Base-by-base conservation (phyloP, 2,329 filamentous ascomycete species). In the Penicillium janthinellum region DNA sequence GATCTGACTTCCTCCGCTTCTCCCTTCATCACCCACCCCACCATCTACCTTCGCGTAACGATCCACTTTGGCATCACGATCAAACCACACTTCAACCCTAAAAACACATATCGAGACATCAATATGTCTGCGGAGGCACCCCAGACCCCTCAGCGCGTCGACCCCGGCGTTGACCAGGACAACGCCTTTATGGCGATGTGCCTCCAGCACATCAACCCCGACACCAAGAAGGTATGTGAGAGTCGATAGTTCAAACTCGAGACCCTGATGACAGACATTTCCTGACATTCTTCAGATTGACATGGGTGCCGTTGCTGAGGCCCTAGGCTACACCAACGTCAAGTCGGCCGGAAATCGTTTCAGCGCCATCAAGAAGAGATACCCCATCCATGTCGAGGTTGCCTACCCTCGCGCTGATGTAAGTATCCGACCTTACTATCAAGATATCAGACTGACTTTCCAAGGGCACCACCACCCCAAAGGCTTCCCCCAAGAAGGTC, bases 301-400 rank as follows among this genome's bases (percentile, higher is more conserved):
- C 35, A 59, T 73, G 22, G 38, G 35, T 15, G 63, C 62, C 1
- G 70, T 74, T 12, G 70, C 67, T 7, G 47, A 57, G 10, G 62
- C 63, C 0, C 38, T 75, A 7, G 64, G 62, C 0, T 74, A 75
- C 56, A 66, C 55, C 54, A 74, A 74, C 53, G 57, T 64, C 12
- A 59, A 50, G 6, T 73, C 70, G 0, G 69, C 68, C 6, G 67
- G 61, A 1, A 75, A 75, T 52, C 67, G 72, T 12, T 67, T 71
- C 34, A 60, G 69, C 20, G 25, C 50, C 1, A 34, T 75, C 10
- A 64, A 67, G 20, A 72, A 72, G 51, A 65, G 66, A 15, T 69
- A 70, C 45, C 62, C 63, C 5, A 57, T 75, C 44, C 20, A 31
- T 15, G 6, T 54, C 3, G 54, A 57, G 17, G 20, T 41, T 12